Percentiles rank a stretch among this genome's conserved stretches.
phyloP scores from a whole-genome alignment of 2,329 filamentous ascomycete species.

The Aspergillus quadricinctus region DNA sequence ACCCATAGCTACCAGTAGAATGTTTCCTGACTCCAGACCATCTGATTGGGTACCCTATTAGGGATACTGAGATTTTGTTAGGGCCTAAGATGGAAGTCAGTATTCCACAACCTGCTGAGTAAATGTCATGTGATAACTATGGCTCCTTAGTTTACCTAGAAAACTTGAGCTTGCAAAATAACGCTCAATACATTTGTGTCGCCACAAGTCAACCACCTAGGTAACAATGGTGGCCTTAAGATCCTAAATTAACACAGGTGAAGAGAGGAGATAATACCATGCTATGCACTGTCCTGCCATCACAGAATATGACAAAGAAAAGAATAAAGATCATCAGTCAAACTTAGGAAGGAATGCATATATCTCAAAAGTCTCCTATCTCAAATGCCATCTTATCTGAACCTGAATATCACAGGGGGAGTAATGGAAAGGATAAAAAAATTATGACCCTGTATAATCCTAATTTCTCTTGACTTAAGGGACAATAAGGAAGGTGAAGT shows the following conservation, averaged over 20 bases:
- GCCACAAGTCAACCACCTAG: no score
- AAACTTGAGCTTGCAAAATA: no score
- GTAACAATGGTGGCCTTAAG: no score
- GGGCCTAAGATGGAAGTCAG: background rate
- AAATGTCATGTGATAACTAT: background rate
- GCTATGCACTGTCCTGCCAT: no score
- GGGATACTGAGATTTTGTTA: background rate
- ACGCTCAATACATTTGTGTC: no score
- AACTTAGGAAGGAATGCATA: background rate
- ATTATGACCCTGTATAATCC: background rate
- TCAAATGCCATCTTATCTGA: background rate
- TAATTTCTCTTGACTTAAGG: background rate
- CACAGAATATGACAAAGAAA: background rate
- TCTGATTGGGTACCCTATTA: background rate
- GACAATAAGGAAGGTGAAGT: background rate
- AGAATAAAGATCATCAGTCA: background rate
- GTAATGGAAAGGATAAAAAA: background rate
- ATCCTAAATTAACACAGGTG: no score
- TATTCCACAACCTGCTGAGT: background rate
- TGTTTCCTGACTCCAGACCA: background rate
- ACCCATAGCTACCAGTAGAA: constrained; percentile 26
- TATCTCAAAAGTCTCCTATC: no score
- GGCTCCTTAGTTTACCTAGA: background rate
- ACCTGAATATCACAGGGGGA: background rate
- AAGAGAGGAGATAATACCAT: no score